These are phyloP conservation scores for Colletotrichum magnum DNA, from an alignment of 2,329 filamentous ascomycete species.

Conservation along the genomic window DNA sequence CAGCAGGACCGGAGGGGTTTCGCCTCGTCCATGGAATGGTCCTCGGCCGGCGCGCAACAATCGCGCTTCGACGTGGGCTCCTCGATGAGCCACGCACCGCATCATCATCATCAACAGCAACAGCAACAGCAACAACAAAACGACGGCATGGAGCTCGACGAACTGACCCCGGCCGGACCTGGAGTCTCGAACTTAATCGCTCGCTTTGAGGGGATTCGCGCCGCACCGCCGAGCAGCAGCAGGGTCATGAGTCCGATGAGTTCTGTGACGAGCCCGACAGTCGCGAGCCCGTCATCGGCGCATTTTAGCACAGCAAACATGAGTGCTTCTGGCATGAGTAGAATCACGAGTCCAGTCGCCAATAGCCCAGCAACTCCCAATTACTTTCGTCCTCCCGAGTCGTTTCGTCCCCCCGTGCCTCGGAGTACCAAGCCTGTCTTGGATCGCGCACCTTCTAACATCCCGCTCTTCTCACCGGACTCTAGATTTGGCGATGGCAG, in stretches of 20 bases:
- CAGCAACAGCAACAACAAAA: conserved; percentile 26
- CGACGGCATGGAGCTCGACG: conserved; percentile 42
- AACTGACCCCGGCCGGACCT: conserved; percentile 40
- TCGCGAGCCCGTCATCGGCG: conserved; percentile 45
- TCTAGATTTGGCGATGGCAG: conserved; percentile 37
- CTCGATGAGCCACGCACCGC: conserved; percentile 21
- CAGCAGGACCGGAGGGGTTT: conserved; percentile 26
- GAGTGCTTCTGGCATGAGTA: conserved; percentile 38
- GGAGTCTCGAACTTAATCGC: conserved; percentile 56
- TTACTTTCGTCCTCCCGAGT: conserved; percentile 33
- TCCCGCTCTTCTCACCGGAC: conserved; percentile 39
- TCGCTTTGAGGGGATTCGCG: conserved; percentile 55
- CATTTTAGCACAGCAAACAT: conserved; percentile 49
- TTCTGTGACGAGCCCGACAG: conserved; percentile 42
- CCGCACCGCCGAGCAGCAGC: conserved; percentile 50
- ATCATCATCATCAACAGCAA: background rate
- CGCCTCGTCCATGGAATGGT: conserved; percentile 54
- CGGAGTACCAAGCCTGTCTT: conserved; percentile 56
- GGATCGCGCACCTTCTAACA: conserved; percentile 41
- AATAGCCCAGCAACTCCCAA: conserved; percentile 44
- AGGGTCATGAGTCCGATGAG: conserved; percentile 46
- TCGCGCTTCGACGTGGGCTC: conserved; percentile 38
- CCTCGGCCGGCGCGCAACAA: conserved; percentile 49
- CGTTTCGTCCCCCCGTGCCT: conserved; percentile 52
- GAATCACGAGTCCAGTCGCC: conserved; percentile 50